Evolutionary conservation across 352 stramenopile species (phyloP).

Genomic region (Pythium graminicola): DNA sequence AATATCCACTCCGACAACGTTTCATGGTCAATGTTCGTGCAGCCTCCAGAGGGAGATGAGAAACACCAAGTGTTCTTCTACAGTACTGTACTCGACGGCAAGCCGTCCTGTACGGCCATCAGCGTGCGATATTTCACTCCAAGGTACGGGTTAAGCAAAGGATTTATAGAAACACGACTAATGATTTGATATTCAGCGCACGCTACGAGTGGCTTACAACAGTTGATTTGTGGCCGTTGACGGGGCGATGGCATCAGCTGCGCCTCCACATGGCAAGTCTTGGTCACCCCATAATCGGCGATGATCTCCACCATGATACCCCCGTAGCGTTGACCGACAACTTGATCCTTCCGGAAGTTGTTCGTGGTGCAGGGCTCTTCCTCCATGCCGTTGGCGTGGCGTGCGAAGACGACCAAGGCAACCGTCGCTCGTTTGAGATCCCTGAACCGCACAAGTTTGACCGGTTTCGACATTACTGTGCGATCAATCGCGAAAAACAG

Average conservation of each 20-base stretch:
- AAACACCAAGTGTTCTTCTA: neutral
- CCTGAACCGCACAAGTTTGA: slow-evolving; percentile 53
- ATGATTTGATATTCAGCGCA: slow-evolving; percentile 18
- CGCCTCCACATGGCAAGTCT: slow-evolving; percentile 49
- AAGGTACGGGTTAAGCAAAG: slow-evolving; percentile 2
- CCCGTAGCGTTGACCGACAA: neutral
- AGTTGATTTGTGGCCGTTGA: slow-evolving; percentile 61
- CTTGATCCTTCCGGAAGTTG: slow-evolving; percentile 23
- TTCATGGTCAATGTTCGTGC: neutral
- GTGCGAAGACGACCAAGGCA: slow-evolving; percentile 32
- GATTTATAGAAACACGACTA: neutral
- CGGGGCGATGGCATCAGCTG: slow-evolving; percentile 63
- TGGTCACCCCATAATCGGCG: slow-evolving; percentile 56
- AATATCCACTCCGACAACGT: neutral
- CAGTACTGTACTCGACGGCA: slow-evolving; percentile 10
- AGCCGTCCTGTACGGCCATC: slow-evolving; percentile 9
- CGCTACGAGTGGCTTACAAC: slow-evolving; percentile 57
- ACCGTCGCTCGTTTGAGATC: slow-evolving; percentile 30
- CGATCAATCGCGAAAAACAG: slow-evolving; percentile 28
- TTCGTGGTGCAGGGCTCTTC: slow-evolving; percentile 46
- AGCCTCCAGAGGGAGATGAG: neutral
- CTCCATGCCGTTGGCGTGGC: slow-evolving; percentile 37
- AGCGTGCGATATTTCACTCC: slow-evolving; percentile 7
- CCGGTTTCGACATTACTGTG: slow-evolving; percentile 54
- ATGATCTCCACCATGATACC: slow-evolving; percentile 50